Conservation (phyloP, 257 asterid species). For the Avicennia marina region DNA sequence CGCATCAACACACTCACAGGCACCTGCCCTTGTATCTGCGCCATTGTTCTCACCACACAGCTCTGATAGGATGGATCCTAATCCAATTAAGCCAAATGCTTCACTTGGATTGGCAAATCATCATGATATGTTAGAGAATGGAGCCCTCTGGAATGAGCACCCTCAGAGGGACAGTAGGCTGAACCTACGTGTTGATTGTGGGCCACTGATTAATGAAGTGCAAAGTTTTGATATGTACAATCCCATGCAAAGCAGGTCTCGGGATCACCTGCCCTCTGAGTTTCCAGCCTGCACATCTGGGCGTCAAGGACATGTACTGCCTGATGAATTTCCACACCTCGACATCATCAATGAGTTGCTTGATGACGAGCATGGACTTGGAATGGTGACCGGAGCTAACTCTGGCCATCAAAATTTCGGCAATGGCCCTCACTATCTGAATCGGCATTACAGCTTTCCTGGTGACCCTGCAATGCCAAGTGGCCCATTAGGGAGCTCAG, state of each 20-base stretch:
- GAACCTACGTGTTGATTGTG: constrained; percentile 30
- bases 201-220: constrained; percentile 30
- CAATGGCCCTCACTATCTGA: constrained; percentile 46
- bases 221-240: constrained; percentile 36
- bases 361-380: constrained; percentile 65
- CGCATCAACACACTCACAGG: constrained; percentile 45
- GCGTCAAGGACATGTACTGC: constrained; percentile 39
- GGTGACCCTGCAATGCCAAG: constrained; percentile 47
- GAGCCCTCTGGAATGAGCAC: constrained; percentile 51
- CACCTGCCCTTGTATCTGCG: constrained; percentile 33
- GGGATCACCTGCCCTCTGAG: constrained; percentile 49
- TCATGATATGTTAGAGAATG: constrained; percentile 39
- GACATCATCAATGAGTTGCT: constrained; percentile 84
- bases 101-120: constrained; percentile 55
- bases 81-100: constrained; percentile 32
- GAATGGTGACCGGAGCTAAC: constrained; percentile 27
- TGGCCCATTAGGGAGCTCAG: constrained; percentile 41
- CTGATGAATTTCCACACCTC: constrained; percentile 55
- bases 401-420: constrained; percentile 41
- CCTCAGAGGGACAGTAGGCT: constrained; percentile 41
- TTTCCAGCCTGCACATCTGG: constrained; percentile 57
- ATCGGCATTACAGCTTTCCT: constrained; percentile 51
- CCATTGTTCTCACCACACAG: constrained; percentile 42
- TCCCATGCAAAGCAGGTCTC: constrained; percentile 41
- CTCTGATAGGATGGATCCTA: constrained; percentile 50